A percentile compares a stretch with the other conserved stretches of the same genome.
phyloP scores from a whole-genome alignment of 176 grass and related monocot genomes.

The Zea luxurians region DNA sequence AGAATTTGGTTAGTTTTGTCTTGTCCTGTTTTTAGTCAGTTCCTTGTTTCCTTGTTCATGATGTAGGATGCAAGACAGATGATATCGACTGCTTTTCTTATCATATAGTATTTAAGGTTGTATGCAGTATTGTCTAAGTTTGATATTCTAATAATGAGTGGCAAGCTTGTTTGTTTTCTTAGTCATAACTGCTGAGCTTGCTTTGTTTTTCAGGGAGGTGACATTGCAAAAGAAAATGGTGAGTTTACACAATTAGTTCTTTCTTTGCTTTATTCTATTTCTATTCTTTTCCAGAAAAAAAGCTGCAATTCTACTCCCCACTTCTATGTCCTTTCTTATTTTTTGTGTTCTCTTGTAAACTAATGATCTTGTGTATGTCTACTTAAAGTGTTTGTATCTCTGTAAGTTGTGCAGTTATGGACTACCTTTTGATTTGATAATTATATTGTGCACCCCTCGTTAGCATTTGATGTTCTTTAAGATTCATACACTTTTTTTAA shows the following conservation, averaged over 20 bases:
- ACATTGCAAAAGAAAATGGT: constrained; percentile 84
- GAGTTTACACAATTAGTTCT: constrained; percentile 41
- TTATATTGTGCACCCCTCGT: not conserved
- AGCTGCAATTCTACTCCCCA: not conserved
- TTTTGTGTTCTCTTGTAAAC: constrained; percentile 23
- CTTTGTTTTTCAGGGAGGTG: constrained; percentile 74
- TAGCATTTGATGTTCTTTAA: not conserved
- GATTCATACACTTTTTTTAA: not conserved
- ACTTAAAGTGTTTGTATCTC: constrained; percentile 19
- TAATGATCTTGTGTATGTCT: not conserved
- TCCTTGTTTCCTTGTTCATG: constrained; percentile 58
- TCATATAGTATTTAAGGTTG: constrained; percentile 79
- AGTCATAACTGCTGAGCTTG: constrained; percentile 23
- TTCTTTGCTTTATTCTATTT: not conserved
- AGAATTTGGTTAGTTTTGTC: constrained; percentile 46
- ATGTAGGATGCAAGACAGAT: constrained; percentile 75
- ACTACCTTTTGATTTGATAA: not conserved
- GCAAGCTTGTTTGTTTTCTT: not conserved
- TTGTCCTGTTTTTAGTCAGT: constrained; percentile 46
- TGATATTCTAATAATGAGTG: not conserved
- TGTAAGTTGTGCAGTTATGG: not conserved
- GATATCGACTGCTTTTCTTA: constrained; percentile 71
- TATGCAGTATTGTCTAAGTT: constrained; percentile 44
- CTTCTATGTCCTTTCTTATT: constrained; percentile 18
- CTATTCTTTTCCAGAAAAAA: not conserved